Evolutionary conservation across 1,284 basidiomycete genomes (phyloP), one percentile per base, ranked within the genome.

Genomic region (Phylloporus gajari): DNA sequence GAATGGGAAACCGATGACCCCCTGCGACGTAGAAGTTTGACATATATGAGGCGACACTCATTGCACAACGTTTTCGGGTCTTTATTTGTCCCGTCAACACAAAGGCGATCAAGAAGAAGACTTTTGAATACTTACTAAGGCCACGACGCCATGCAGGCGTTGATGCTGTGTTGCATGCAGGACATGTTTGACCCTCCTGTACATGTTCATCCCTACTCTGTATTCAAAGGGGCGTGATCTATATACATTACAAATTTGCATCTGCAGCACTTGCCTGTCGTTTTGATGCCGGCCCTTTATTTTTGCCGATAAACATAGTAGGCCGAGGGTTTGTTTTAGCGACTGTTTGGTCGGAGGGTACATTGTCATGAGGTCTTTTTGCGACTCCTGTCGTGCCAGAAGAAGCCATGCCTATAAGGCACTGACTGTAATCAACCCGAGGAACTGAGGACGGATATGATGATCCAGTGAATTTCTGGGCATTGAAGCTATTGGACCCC

Each of bases 121-220:
- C 71, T 68, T n/a, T 60, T 44, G 32, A 42, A 32, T 59, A 84
- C 87, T 80, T 78, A 94, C 93, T 94, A 84, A 95, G 93, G 2
- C 93, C 93, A 75, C 93, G 84, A 70, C 93, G 86, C 93, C 94
- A 95, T 85, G 95, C 93, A 9, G 93, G 93, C 70, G 94, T 95
- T 68, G 93, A 91, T n/a, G 93, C 94, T 71, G 93, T 93, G 76
- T 85, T 87, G 83, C 93, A 95, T 42, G 92, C 94, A 42, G 93
- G 84, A 81, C 93, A 95, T 51, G 88, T 91, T 81, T 94, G 94
- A 30, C 88, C 88, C 72, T 91, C 90, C 70, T 83, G 82, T 71
- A 82, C 83, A 61, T 85, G 84, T 69, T 85, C 87, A 19, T 86
- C 84, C 53, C 80, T 80, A 79, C 88, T 87, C 85, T 89, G 76